phyloP scores from a whole-genome alignment of 805 yeast species.

The Candida lessepsii region DNA sequence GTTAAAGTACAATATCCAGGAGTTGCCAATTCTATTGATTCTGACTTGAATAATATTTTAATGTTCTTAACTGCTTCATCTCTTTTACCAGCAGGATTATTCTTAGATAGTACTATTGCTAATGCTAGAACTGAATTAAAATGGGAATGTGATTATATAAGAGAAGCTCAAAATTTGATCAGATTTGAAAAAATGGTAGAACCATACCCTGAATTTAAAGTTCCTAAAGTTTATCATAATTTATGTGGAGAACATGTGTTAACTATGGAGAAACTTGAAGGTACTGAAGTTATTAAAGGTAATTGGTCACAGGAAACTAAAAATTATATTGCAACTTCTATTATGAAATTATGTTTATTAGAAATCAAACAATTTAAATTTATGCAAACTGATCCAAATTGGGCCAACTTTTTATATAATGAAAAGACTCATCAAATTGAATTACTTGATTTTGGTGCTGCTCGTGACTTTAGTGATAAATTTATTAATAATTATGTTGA shows the following conservation, averaged over 20 bases:
- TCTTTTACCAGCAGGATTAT: slow-evolving; percentile 85
- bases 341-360: slow-evolving; percentile 81
- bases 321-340: slow-evolving; percentile 78
- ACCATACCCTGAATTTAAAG: slow-evolving; percentile 64
- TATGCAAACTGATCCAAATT: slow-evolving; percentile 99
- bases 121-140: slow-evolving; percentile 90
- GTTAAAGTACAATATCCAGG: slow-evolving; percentile 98
- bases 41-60: slow-evolving; percentile 84
- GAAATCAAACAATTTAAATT: slow-evolving; percentile 83
- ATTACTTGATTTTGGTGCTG: slow-evolving; percentile 92
- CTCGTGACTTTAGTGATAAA: slow-evolving; percentile 68
- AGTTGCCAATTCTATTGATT: slow-evolving; percentile 88
- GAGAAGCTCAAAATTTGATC: slow-evolving; percentile 79
- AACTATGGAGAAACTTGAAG: slow-evolving; percentile 87
- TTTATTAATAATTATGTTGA: slow-evolving; percentile 70
- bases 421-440: slow-evolving; percentile 69
- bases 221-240: slow-evolving; percentile 78
- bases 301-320: slow-evolving; percentile 70
- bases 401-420: slow-evolving; percentile 96
- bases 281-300: slow-evolving; percentile 77
- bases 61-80: slow-evolving; percentile 83
- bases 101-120: slow-evolving; percentile 85
- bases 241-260: slow-evolving; percentile 79
- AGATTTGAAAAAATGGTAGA: slow-evolving; percentile 58
- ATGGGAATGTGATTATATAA: slow-evolving; percentile 95